Base-by-base conservation (phyloP, 306 rosid species). In the Adenanthera pavonina region DNA sequence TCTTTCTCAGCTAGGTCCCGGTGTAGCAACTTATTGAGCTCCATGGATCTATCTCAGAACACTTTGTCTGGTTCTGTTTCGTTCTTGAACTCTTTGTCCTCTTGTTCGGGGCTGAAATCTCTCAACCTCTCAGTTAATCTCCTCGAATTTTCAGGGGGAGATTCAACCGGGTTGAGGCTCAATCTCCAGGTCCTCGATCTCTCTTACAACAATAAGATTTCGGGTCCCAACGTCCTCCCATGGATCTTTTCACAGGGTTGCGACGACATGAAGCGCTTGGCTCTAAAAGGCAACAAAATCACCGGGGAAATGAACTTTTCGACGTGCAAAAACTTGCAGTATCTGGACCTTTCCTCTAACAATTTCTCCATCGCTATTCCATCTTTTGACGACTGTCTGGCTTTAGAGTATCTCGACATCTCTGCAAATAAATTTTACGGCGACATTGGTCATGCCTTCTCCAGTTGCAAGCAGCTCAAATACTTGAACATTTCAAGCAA, bases 21-120 rank as follows among this genome's bases (percentile, higher is more conserved):
- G 78, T 91, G 95, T 44, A 68, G 85, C 80, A 40, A 87, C 75
- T 38, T 79, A 11, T 86, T 91, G 61, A n/a, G 82, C 73, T 5
- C 84, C 85, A 1, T 91, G 71, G 92, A 91, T 91, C 95, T 91
- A 34, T 76, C 95, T 47, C 70, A 47, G 19, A 91, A 91, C 84
- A 15, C 9, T 57, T 51, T 91, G 46, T 87, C 88, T n/a, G 95
- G 95, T 6, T 77, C 88, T 7, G 11, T 91, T 25, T 84, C 88
- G 0, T 84, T 81, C 51, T 36, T 83, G 17, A 65, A 88, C 15
- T 57, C 8, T 75, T 76, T 89, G 56, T 77, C 77, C 30, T 43
- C 85, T 44, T 91, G 95, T 82, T 15, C 87, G 7, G 72, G 61
- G 48, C 48, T 91, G 67, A 89, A 81, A 33, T 46, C 67, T 20